phyloP scores from a whole-genome alignment of 257 asterid species.

The Asclepias syriaca region DNA sequence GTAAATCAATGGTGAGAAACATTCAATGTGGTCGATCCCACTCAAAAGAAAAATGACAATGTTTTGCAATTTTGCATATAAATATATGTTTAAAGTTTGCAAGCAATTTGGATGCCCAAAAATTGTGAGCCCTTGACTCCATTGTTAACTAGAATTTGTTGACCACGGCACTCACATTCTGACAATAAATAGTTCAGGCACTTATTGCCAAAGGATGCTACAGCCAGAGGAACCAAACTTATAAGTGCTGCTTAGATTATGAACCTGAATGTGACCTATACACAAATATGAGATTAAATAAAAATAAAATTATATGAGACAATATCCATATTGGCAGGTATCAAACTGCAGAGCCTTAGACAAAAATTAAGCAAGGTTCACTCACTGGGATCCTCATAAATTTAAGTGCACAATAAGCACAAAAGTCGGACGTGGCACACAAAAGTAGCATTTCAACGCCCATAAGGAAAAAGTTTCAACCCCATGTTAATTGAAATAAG shows the following conservation, averaged over 20 bases:
- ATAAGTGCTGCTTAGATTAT: not conserved
- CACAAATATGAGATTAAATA: not conserved
- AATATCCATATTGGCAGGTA: not conserved
- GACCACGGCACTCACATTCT: not conserved
- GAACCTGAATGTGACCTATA: not conserved
- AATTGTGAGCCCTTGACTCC: too few species aligned
- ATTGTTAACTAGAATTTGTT: not conserved
- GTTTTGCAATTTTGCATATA: too few species aligned
- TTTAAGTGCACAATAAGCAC: not conserved
- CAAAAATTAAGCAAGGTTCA: not conserved
- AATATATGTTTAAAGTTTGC: too few species aligned
- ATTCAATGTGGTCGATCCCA: too few species aligned
- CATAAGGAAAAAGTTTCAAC: not conserved
- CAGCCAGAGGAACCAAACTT: not conserved
- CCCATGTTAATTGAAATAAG: not conserved
- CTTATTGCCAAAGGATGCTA: not conserved
- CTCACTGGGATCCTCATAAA: not conserved
- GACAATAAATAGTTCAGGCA: not conserved
- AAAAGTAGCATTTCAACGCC: not conserved
- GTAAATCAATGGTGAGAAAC: too few species aligned
- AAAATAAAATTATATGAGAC: not conserved
- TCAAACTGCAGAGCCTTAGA: not conserved
- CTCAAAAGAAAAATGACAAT: too few species aligned
- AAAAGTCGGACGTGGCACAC: not conserved
- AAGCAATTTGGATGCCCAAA: too few species aligned